Conservation (phyloP, 345 rosid genomes). For the Boechera divaricarpa region DNA sequence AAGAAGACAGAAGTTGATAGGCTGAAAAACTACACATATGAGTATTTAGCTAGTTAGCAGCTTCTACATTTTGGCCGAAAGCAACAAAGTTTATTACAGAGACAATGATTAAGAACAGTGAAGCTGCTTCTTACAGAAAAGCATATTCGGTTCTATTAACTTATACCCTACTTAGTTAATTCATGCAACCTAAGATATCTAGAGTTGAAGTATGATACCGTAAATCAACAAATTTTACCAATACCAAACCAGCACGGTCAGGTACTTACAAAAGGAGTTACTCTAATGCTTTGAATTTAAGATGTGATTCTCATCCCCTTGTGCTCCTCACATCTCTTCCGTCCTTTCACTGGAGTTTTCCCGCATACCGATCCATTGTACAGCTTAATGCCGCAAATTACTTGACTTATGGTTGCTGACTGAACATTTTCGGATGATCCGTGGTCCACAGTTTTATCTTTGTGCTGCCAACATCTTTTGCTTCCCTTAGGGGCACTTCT, state of each 20-base stretch:
- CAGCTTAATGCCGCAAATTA: slow-evolving; percentile 43
- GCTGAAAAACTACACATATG: not conserved
- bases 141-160: slow-evolving; percentile 3
- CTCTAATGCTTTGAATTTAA: slow-evolving; percentile 16
- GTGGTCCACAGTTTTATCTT: slow-evolving; percentile 24
- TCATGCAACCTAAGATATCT: not conserved
- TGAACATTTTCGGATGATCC: slow-evolving; percentile 31
- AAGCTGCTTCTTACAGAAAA: slow-evolving; percentile 22
- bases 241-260: slow-evolving; percentile 8
- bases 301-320: slow-evolving; percentile 49
- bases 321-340: slow-evolving; percentile 46
- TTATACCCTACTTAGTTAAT: slow-evolving; percentile 18
- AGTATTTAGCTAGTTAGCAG: not conserved
- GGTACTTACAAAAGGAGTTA: slow-evolving; percentile 29
- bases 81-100: not conserved
- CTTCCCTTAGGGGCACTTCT: slow-evolving; percentile 34
- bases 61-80: not conserved
- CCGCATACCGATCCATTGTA: slow-evolving; percentile 35
- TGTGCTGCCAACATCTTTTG: slow-evolving; percentile 48
- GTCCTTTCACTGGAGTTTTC: slow-evolving; percentile 40
- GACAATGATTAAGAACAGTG: slow-evolving; percentile 6
- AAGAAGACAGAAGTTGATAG: not conserved
- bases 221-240: slow-evolving; percentile 16
- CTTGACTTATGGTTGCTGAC: slow-evolving; percentile 21
- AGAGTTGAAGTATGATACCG: slow-evolving; percentile 19